Conservation (phyloP, 2,329 filamentous ascomycete species). For the Fusarium sulawesiense region DNA sequence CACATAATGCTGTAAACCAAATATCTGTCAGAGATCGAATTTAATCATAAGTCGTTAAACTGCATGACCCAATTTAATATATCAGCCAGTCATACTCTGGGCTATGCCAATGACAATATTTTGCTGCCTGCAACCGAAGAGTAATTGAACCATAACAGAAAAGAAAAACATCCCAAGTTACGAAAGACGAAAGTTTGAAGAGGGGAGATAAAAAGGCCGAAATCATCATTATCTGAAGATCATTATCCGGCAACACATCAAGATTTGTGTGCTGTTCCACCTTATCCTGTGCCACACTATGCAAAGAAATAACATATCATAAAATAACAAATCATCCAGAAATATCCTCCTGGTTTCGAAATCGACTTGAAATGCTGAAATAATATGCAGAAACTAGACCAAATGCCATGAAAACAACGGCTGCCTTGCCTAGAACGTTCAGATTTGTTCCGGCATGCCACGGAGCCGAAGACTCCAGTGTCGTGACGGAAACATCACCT, state of each 20-base stretch:
- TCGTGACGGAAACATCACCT: neutral
- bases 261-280: slow-evolving; percentile 43
- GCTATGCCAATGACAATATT: neutral
- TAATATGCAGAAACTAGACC: slow-evolving; percentile 1
- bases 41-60: neutral
- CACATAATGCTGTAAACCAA: neutral
- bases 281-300: slow-evolving; percentile 24
- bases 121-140: neutral
- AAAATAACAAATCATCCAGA: slow-evolving; percentile 6
- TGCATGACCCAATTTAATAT: neutral
- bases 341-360: slow-evolving; percentile 1
- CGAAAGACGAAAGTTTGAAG: neutral
- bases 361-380: neutral
- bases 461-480: neutral
- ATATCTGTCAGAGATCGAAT: neutral
- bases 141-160: neutral
- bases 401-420: slow-evolving; percentile 16
- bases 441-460: neutral
- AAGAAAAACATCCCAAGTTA: neutral
- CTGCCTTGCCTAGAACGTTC: slow-evolving; percentile 18
- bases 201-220: neutral
- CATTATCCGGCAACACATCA: slow-evolving; percentile 3
- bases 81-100: neutral
- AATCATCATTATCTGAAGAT: slow-evolving; percentile 19
- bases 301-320: slow-evolving; percentile 14